Percentiles rank a stretch among this genome's conserved stretches.
These are phyloP conservation scores for Cornus controversa DNA, from an alignment of 148 eudicot species.

Conservation along the genomic window DNA sequence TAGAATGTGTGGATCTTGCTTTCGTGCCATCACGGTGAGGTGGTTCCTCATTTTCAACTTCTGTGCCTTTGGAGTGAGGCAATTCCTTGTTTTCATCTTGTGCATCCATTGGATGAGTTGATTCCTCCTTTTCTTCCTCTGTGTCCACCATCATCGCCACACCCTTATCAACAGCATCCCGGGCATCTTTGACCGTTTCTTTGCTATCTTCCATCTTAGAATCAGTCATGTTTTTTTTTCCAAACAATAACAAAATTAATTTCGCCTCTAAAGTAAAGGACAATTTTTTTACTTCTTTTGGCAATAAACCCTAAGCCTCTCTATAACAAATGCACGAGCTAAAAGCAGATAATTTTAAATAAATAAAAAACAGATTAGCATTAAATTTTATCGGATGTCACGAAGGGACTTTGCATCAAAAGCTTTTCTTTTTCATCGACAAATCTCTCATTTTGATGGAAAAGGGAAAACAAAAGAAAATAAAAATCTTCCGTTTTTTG, in stretches of 20 bases:
- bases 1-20: conserved; percentile 3
- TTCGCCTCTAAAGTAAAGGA: not conserved
- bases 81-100: conserved; percentile 8
- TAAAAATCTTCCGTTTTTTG: not conserved
- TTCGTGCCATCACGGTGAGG: not conserved
- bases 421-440: too few species aligned
- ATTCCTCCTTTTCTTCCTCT: conserved; percentile 13
- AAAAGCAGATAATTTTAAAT: too few species aligned
- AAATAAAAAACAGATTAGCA: too few species aligned
- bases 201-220: not conserved
- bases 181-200: not conserved
- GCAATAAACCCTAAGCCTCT: not conserved
- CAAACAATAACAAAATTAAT: not conserved
- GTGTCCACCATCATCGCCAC: not conserved
- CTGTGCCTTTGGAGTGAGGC: too few species aligned
- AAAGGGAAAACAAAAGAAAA: too few species aligned
- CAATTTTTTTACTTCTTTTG: not conserved
- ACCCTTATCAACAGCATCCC: conserved; percentile 5
- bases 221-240: not conserved
- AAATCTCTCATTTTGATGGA: not conserved
- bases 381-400: too few species aligned
- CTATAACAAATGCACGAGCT: not conserved
- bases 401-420: not conserved
- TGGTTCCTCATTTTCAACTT: too few species aligned
- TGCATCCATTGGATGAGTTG: not conserved